Conservation (phyloP, 78 protist genomes). For the Carpediemonas membranifera region DNA sequence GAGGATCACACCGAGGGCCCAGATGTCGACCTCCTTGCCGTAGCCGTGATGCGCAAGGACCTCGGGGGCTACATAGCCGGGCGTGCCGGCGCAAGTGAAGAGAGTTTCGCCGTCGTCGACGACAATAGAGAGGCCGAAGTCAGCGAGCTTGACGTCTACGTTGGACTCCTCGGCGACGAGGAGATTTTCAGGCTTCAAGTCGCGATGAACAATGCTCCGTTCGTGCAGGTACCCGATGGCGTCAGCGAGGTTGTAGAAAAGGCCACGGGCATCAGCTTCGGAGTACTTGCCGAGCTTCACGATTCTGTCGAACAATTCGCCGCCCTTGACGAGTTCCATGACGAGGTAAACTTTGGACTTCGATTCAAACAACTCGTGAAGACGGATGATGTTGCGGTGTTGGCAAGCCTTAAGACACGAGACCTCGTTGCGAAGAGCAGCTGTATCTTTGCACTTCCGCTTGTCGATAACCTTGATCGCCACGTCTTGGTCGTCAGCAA, state of each 20-base stretch:
- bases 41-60: constrained; percentile 50
- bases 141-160: too few species aligned
- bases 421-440: constrained; percentile 25
- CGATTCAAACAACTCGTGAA: constrained; percentile 22
- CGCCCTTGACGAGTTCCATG: too few species aligned
- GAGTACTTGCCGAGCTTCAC: too few species aligned
- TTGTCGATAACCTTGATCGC: constrained; percentile 54
- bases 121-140: too few species aligned
- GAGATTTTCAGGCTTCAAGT: too few species aligned
- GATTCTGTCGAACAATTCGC: too few species aligned
- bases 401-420: constrained; percentile 44
- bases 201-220: too few species aligned
- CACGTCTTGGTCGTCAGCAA: background rate
- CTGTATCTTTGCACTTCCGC: background rate
- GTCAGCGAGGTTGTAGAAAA: too few species aligned
- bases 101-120: too few species aligned
- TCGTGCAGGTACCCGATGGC: too few species aligned
- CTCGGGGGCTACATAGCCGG: constrained; percentile 66
- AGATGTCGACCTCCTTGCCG: constrained; percentile 59
- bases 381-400: constrained; percentile 16
- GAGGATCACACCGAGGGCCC: constrained; percentile 62
- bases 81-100: constrained; percentile 63
- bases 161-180: too few species aligned
- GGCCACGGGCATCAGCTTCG: too few species aligned
- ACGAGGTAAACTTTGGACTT: constrained; percentile 12